phyloP scores from a whole-genome alignment of 2,329 filamentous ascomycete species.

The Celoporthe dispersa region DNA sequence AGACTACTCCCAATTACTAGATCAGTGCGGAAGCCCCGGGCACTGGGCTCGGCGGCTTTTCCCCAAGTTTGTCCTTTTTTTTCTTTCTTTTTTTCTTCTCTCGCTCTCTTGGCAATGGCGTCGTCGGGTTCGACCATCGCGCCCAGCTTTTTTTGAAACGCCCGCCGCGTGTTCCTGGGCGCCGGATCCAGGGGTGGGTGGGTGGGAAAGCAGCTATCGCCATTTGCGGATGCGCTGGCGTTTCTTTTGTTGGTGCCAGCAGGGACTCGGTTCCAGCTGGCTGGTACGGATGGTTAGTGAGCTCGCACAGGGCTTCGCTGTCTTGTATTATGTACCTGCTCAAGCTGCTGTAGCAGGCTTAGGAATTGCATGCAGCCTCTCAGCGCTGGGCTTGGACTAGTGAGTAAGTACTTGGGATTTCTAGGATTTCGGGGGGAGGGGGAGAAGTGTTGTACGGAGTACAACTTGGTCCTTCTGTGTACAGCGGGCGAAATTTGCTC shows the following conservation, averaged over 20 bases:
- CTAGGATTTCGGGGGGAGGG: too few species aligned
- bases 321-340: background rate
- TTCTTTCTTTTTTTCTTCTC: background rate
- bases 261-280: conserved; percentile 5
- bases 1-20: background rate
- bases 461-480: background rate
- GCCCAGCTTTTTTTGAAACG: background rate
- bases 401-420: too few species aligned
- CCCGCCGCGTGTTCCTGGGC: background rate
- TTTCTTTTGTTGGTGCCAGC: background rate
- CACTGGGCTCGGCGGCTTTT: background rate
- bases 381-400: background rate
- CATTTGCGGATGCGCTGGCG: conserved; percentile 1
- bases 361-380: background rate
- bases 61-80: background rate
- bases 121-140: background rate
- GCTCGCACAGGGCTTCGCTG: background rate
- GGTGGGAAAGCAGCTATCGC: background rate
- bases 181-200: background rate
- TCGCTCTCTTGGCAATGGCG: background rate
- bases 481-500: background rate
- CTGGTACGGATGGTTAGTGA: conserved; percentile 1
- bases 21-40: background rate
- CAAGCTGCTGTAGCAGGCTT: background rate
- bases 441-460: too few species aligned